Evolutionary conservation across 2,329 filamentous ascomycete species (phyloP).

Genomic region (Sporothrix humicola): DNA sequence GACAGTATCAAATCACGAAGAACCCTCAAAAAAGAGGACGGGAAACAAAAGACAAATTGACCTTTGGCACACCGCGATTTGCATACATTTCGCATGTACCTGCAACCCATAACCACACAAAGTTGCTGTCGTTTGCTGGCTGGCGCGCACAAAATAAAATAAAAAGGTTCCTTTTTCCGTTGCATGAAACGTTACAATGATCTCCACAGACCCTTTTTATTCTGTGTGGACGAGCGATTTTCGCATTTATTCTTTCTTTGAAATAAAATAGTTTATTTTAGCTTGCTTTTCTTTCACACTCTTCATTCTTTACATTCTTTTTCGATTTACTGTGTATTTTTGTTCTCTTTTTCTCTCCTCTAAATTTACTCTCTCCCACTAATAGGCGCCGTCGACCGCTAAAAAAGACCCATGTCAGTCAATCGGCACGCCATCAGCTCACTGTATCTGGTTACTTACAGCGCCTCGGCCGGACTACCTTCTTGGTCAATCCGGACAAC

Average conservation of each 20-base stretch:
- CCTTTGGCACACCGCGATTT: background rate
- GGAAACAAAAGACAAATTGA: background rate
- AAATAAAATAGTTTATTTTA: slow-evolving; percentile 14
- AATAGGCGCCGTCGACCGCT: background rate
- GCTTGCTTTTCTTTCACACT: background rate
- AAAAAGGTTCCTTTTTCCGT: background rate
- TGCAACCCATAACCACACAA: background rate
- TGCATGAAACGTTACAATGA: slow-evolving; percentile 34
- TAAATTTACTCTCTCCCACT: background rate
- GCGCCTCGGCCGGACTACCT: background rate
- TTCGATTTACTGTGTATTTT: background rate
- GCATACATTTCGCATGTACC: slow-evolving; percentile 14
- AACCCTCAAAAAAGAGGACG: background rate
- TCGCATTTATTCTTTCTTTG: background rate
- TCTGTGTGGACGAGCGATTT: background rate
- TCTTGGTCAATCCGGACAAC: slow-evolving; percentile 18
- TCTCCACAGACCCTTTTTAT: slow-evolving; percentile 27
- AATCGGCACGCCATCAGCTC: too few species aligned
- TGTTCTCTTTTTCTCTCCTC: background rate
- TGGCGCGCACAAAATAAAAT: background rate
- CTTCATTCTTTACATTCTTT: background rate
- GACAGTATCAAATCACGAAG: background rate
- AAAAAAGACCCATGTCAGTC: slow-evolving; percentile 1
- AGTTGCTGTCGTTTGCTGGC: background rate
- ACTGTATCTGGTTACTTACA: too few species aligned